Percentiles rank a stretch among this genome's conserved stretches.
phyloP scores from a whole-genome alignment of 163 green algal species.

The Scenedesmus sp. region DNA sequence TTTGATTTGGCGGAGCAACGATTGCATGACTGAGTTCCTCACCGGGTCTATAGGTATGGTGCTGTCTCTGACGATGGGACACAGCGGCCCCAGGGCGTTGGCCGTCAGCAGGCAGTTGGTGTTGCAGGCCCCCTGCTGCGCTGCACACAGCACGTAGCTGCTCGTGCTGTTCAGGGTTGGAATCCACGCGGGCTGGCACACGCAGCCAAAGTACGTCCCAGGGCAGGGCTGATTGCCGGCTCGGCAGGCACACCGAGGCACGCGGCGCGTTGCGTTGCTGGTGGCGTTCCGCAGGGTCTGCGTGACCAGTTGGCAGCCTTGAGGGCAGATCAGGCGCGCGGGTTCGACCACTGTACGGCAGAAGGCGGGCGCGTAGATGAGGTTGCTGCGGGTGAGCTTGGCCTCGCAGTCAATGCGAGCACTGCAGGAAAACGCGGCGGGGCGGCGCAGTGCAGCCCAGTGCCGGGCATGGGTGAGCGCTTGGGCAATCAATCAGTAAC shows the following conservation, averaged over 20 bases:
- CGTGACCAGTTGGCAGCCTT: slow-evolving; percentile 23
- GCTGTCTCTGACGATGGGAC: slow-evolving; percentile 29
- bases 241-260: slow-evolving; percentile 23
- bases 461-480: not conserved
- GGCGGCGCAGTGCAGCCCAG: not conserved
- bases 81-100: slow-evolving; percentile 22
- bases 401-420: slow-evolving; percentile 32
- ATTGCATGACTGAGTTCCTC: not conserved
- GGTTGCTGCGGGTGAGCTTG: not conserved
- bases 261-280: not conserved
- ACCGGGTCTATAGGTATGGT: not conserved
- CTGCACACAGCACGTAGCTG: slow-evolving; percentile 14
- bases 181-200: slow-evolving; percentile 23
- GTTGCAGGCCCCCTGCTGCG: not conserved
- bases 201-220: not conserved
- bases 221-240: slow-evolving; percentile 48
- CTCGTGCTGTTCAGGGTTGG: not conserved
- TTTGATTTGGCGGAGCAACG: no score
- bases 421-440: not conserved
- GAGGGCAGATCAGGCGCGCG: not conserved
- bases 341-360: slow-evolving; percentile 38
- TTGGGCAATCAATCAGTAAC: no score
- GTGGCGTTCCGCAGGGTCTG: slow-evolving; percentile 36
- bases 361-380: slow-evolving; percentile 15
- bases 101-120: not conserved